Base-by-base conservation (phyloP, 768 basidiomycete species). In the Podaxis sp. region DNA sequence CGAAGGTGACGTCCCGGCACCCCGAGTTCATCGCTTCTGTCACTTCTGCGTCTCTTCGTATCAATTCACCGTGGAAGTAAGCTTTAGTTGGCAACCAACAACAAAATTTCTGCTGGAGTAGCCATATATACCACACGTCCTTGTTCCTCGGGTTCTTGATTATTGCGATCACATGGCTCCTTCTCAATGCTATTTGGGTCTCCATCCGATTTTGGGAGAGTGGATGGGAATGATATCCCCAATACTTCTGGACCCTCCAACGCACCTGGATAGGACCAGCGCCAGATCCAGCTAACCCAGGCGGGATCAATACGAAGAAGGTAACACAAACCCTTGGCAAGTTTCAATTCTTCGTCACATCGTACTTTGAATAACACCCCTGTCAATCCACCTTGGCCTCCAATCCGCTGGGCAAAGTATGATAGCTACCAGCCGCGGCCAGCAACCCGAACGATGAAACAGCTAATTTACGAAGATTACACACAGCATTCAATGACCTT, bases 81-180 rank as follows among this genome's bases (percentile, higher is more conserved):
- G 8, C 29, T 33, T 9, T 41, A 17, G 4, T n/a, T 3, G 4
- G 6, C 7, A 17, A 58, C 51, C 13, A 53, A 9, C n/a, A 5
- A 17, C 29, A 29, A 17, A 36, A 17, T 43, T 5, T 24, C 24
- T 40, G 15, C 11, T 4, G 33, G 4, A 2, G 17, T 41, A 69
- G 71, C 11, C 71, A 68, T 54, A 60, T 70, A 0, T 70, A 68
- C 43, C 70, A 70, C 46, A 66, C 69, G 49, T 70, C 69, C 8
- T 69, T 66, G 67, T 66, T 67, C 22, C 65, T 69, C 11, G 67
- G 66, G 8, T 33, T 33, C 27, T 67, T 70, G 46, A 65, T 69
- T 29, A 69, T 70, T 47, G 68, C 65, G 1, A 24, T 29, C 12
- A 57, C 63, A 4, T 71, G 71, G 68, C 46, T 71, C 12, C 50